Conservation (phyloP, 73 alveolate genomes). For the Tetrahymena thermophila region DNA sequence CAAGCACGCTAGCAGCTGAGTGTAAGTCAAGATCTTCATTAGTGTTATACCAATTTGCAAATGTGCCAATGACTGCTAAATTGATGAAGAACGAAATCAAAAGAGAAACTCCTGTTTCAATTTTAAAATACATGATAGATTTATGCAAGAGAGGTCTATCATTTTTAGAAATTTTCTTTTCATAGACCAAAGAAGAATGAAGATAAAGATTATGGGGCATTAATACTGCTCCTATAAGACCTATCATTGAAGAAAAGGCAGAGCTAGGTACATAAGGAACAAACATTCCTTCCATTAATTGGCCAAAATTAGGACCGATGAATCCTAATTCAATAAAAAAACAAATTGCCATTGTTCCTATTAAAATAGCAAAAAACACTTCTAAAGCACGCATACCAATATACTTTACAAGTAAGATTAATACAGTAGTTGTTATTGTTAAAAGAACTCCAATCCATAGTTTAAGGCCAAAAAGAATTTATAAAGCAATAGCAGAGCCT, state of each 20-base stretch:
- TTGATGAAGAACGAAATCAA: conserved; percentile 56
- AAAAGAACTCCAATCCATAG: conserved; percentile 55
- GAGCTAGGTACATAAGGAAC: conserved; percentile 53
- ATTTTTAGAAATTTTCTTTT: conserved; percentile 29
- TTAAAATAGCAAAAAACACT: conserved; percentile 44
- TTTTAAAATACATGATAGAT: conserved; percentile 34
- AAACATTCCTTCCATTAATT: conserved; percentile 30
- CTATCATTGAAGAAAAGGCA: conserved; percentile 38
- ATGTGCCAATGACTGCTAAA: conserved; percentile 53
- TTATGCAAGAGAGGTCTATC: conserved; percentile 10
- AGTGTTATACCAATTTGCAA: conserved; percentile 52
- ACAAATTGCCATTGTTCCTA: conserved; percentile 62
- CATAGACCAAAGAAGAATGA: conserved; percentile 52
- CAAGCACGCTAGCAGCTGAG: conserved; percentile 42
- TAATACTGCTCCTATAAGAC: conserved; percentile 62
- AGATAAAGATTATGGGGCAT: conserved; percentile 78
- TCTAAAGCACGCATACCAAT: conserved; percentile 60
- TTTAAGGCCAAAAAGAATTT: conserved; percentile 17
- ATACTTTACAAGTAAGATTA: conserved; percentile 56
- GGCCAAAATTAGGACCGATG: conserved; percentile 37
- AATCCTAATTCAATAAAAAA: conserved; percentile 43
- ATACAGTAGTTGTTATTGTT: conserved; percentile 55
- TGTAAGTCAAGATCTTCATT: conserved; percentile 27
- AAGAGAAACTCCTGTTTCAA: conserved; percentile 55
- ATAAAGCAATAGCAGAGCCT: conserved; percentile 64